Evolutionary conservation across 495 filamentous ascomycete genomes (phyloP).

Genomic region (Thermothielavioides terrestris): DNA sequence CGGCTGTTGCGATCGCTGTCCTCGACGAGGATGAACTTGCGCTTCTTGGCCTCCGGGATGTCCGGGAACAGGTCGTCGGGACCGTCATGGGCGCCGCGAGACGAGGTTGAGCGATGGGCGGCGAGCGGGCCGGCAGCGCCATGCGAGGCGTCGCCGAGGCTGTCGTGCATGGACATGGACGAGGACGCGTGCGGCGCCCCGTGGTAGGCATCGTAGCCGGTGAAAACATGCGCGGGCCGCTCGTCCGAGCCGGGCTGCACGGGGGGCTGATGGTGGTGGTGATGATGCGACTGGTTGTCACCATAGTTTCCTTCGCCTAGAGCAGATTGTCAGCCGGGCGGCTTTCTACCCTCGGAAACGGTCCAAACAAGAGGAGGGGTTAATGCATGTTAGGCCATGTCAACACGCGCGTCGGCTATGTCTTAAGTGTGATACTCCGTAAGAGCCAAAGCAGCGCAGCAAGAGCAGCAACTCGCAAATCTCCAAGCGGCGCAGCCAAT

Average conservation of each 20-base stretch:
- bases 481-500: constrained; percentile 17
- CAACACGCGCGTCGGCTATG: constrained; percentile 15
- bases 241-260: constrained; percentile 47
- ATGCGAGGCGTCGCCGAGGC: constrained; percentile 47
- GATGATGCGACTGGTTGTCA: constrained; percentile 53
- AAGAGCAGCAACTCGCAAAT: constrained; percentile 24
- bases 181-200: constrained; percentile 52
- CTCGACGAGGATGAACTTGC: constrained; percentile 94
- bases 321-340: constrained; percentile 24
- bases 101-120: constrained; percentile 13
- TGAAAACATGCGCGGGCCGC: constrained; percentile 70
- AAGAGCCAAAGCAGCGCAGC: constrained; percentile 20
- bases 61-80: constrained; percentile 71
- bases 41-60: constrained; percentile 76
- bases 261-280: constrained; percentile 45
- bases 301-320: constrained; percentile 48
- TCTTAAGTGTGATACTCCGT: constrained; percentile 22
- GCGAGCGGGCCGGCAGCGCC: constrained; percentile 26
- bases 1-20: constrained; percentile 69
- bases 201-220: constrained; percentile 50
- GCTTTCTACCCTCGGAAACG: constrained; percentile 1
- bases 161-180: constrained; percentile 64
- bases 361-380: neutral
- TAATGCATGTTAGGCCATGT: neutral
- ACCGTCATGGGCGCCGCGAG: constrained; percentile 29